These are phyloP conservation scores for Rhizophlyctis rosea DNA, from an alignment of 192 early-diverging fungal species.

Conservation along the genomic window DNA sequence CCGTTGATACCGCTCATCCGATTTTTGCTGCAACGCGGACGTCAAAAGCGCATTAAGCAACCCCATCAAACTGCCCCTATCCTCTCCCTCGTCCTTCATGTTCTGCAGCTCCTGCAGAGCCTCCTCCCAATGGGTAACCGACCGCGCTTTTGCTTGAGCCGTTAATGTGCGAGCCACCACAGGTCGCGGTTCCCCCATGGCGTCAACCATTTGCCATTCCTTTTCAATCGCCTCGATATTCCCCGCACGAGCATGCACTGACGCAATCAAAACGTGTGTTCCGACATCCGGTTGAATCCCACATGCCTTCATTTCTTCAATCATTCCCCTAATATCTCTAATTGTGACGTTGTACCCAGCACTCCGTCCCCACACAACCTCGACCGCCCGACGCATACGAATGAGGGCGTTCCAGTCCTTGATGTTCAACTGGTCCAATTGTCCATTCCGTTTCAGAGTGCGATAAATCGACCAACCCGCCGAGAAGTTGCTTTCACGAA, in stretches of 20 bases:
- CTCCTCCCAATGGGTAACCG: neutral
- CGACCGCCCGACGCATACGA: neutral
- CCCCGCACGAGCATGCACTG: constrained; percentile 10
- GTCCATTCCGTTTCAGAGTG: neutral
- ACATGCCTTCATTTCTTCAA: constrained; percentile 3
- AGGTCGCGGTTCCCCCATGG: neutral
- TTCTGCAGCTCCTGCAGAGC: neutral
- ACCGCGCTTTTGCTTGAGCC: neutral
- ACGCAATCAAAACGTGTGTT: constrained; percentile 14
- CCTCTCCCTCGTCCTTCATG: neutral
- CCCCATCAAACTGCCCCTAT: neutral
- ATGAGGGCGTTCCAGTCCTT: neutral
- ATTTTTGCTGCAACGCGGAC: neutral
- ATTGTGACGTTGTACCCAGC: too few species aligned
- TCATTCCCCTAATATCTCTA: too few species aligned
- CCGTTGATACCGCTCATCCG: neutral
- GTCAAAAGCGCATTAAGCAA: neutral
- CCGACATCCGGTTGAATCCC: constrained; percentile 11
- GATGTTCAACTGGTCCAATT: neutral
- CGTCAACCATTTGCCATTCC: neutral
- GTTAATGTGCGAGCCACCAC: too few species aligned
- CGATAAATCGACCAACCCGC: too few species aligned
- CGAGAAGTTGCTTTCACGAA: too few species aligned
- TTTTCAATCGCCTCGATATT: constrained; percentile 7
- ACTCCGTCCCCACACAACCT: neutral